Conservation (phyloP, 306 rosid genomes). For the Mimosa bimucronata region DNA sequence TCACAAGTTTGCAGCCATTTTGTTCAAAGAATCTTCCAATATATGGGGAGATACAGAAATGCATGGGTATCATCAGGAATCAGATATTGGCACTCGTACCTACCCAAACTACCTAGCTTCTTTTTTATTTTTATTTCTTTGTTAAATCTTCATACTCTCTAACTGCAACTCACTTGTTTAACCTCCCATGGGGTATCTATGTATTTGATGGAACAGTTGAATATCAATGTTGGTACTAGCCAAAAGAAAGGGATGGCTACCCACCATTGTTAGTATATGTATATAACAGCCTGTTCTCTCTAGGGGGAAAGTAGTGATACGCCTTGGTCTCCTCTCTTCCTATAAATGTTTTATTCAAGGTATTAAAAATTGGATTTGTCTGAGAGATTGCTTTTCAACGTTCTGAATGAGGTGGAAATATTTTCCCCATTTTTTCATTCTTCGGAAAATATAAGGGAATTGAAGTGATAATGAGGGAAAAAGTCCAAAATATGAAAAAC, state of each 20-base stretch:
- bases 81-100: slow-evolving; percentile 93
- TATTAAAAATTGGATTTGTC: background rate
- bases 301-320: background rate
- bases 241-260: slow-evolving; percentile 37
- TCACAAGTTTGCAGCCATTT: slow-evolving; percentile 73
- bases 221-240: slow-evolving; percentile 27
- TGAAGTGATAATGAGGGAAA: background rate
- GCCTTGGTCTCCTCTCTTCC: background rate
- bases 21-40: slow-evolving; percentile 74
- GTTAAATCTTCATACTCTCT: slow-evolving; percentile 29
- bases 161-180: slow-evolving; percentile 25
- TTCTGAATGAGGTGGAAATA: background rate
- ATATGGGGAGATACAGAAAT: slow-evolving; percentile 83
- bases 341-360: slow-evolving; percentile 24
- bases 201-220: slow-evolving; percentile 14
- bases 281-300: slow-evolving; percentile 31
- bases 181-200: slow-evolving; percentile 23
- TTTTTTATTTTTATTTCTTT: slow-evolving; percentile 25
- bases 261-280: background rate
- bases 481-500: background rate
- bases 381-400: background rate
- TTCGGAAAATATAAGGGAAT: background rate
- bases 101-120: slow-evolving; percentile 62
- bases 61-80: slow-evolving; percentile 92
- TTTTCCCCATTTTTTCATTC: background rate